Conservation (phyloP, 495 filamentous ascomycete species). For the Talaromyces stipitatus region DNA sequence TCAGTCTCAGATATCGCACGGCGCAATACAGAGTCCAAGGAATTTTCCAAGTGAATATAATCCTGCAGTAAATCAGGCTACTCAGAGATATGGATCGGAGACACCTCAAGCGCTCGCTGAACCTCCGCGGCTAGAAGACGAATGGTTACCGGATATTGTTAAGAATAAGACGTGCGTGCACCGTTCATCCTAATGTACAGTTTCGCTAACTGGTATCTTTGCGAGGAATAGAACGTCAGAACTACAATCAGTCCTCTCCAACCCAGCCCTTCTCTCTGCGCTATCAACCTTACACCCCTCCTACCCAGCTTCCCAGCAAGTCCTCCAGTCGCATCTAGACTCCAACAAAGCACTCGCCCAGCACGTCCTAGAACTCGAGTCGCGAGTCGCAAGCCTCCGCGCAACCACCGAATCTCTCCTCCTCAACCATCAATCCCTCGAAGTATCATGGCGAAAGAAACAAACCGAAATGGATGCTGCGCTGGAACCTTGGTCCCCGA, state of each 20-base stretch:
- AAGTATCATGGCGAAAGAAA: constrained; percentile 84
- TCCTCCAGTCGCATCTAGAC: constrained; percentile 51
- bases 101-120: constrained; percentile 16
- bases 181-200: neutral
- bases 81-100: neutral
- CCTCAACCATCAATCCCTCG: constrained; percentile 73
- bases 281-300: constrained; percentile 58
- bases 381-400: constrained; percentile 55
- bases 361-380: constrained; percentile 59
- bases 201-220: neutral
- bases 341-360: constrained; percentile 57
- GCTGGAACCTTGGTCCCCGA: constrained; percentile 75
- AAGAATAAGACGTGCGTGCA: constrained; percentile 64
- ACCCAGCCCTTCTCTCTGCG: constrained; percentile 51
- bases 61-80: neutral
- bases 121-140: constrained; percentile 34
- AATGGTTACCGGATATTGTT: constrained; percentile 63
- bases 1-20: constrained; percentile 18
- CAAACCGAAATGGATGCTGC: constrained; percentile 82
- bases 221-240: constrained; percentile 38
- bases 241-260: constrained; percentile 57
- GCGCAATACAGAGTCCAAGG: neutral
- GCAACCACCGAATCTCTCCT: constrained; percentile 68
- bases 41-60: neutral
- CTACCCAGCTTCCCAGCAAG: constrained; percentile 35